Evolutionary conservation across 805 yeast species (phyloP), one percentile per base, ranked within the genome.

Genomic region (Teunomyces aglyptinius): DNA sequence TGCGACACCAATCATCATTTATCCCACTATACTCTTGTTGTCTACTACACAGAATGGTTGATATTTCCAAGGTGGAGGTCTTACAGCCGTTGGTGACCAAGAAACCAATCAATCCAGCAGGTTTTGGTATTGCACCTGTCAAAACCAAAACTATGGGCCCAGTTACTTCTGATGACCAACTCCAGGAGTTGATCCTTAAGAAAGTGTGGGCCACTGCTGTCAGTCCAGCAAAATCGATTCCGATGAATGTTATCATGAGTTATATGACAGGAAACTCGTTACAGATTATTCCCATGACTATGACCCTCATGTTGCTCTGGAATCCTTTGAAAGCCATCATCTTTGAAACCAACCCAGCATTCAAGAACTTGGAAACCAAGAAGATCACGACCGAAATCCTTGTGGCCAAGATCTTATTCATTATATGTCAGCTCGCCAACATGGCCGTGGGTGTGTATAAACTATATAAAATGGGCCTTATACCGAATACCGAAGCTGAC

Each of bases 201-300:
- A 86, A 86, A 58, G 91, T 95, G 0, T 89, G 97, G 96, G 94
- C 87, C 48, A 60, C 87, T 32, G 96, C 97, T 2, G 65, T 79
- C 12, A 81, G 82, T 1, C 97, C 97, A 0, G 87, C 89, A 2
- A 92, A 90, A 61, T 58, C 64, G 15, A 77, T 94, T n/a, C 96
- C 97, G 6, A 86, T 89, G 95, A 94, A 89, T 59, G 64, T 87
- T 42, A 70, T 89, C 41, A 89, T 92, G 96, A 82, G 89, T 50
- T 94, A 89, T 64, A 88, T 92, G 89, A 82, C 96, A 0, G 98
- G 98, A 27, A 85, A 86, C 57, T 80, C 95, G 3, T 70, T 94
- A 22, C 98, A 94, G 58, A 76, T 92, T 54, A 89, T 92, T 52
- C 94, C 97, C 3, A 86, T 92, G 40, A 84, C 90, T 68, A 91